Evolutionary conservation across 164 flowering plant species (phyloP), one percentile per base, ranked within the genome.

Genomic region (Vitis riparia): DNA sequence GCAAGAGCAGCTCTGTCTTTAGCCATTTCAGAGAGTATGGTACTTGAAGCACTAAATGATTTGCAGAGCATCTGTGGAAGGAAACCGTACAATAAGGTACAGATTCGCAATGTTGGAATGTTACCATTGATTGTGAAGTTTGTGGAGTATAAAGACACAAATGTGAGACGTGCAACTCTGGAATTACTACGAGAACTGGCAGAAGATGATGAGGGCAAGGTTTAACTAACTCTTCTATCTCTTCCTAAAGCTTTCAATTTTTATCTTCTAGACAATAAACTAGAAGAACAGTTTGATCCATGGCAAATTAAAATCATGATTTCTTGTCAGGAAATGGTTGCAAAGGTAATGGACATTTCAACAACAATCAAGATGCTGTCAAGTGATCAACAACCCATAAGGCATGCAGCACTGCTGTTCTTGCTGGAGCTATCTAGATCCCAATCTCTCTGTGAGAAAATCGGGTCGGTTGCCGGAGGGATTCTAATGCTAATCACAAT

Each of bases 361-460:
- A 67, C 70, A 62, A 62, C 80, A 68, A 76, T 88, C 65, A 82
- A 69, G 76, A 56, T 85, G 82, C 62, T 89, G 50, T 84, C 91
- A 32, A 87, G 89, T 68, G 79, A 78, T 60, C 75, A 79, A 75
- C 76, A 66, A 53, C 71, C 75, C 16, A 73, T 83, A 51, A 79
- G 76, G 68, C 88, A 86, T 71, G 80, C 85, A 69, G 63, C 90
- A 61, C 76, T 85, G 77, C 76, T 68, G 7, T 63, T 88, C 51
- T 62, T 91, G 74, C 80, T 82, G 58, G 91, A 88, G 83, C 88
- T 91, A 60, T 87, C 97, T 15, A 78, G 11, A n/a, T 77, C 84
- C 1, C 74, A 77, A 48, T 66, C 55, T 32, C 48, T 88, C 61
- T 79, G 84, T 72, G 82, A 82, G 52, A 81, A 66, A 51, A 81